Conservation (phyloP, 2,329 filamentous ascomycete species). For the Aaosphaeria pasadenensis region DNA sequence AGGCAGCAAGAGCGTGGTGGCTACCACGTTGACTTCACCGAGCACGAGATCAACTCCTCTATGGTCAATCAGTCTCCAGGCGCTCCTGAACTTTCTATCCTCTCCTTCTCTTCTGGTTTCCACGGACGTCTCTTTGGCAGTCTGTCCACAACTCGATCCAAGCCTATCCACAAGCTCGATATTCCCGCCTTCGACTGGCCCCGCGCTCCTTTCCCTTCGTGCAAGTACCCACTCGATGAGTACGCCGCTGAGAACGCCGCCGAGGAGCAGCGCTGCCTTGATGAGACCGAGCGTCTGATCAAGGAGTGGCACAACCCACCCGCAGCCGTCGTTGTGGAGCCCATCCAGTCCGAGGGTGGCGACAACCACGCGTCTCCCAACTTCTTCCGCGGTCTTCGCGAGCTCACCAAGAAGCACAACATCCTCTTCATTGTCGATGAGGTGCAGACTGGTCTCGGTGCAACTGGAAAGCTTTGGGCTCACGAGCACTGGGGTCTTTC, state of each 20-base stretch:
- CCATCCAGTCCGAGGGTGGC: constrained; percentile 89
- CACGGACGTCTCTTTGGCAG: constrained; percentile 87
- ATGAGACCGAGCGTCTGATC: constrained; percentile 80
- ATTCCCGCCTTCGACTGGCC: constrained; percentile 96
- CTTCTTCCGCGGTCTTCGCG: constrained; percentile 83
- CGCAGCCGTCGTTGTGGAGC: constrained; percentile 81
- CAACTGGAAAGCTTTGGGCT: constrained; percentile 93
- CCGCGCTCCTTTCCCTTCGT: constrained; percentile 77
- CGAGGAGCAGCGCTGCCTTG: constrained; percentile 76
- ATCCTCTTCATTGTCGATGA: constrained; percentile 90
- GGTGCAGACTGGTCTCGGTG: constrained; percentile 89
- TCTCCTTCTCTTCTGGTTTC: constrained; percentile 86
- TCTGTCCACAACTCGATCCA: constrained; percentile 84
- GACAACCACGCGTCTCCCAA: constrained; percentile 88
- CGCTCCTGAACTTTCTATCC: constrained; percentile 74
- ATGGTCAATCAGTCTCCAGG: constrained; percentile 84
- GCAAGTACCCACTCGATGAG: constrained; percentile 84
- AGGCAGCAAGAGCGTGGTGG: constrained; percentile 79
- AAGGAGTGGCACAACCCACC: constrained; percentile 75
- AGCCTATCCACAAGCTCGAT: constrained; percentile 92
- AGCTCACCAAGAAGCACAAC: constrained; percentile 71
- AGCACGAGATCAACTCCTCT: constrained; percentile 67
- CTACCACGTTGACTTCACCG: constrained; percentile 71
- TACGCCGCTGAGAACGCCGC: constrained; percentile 76
- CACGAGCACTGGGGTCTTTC: constrained; percentile 89